phyloP scores from a whole-genome alignment of 2,329 filamentous ascomycete species.

The Escovopsis weberi region DNA sequence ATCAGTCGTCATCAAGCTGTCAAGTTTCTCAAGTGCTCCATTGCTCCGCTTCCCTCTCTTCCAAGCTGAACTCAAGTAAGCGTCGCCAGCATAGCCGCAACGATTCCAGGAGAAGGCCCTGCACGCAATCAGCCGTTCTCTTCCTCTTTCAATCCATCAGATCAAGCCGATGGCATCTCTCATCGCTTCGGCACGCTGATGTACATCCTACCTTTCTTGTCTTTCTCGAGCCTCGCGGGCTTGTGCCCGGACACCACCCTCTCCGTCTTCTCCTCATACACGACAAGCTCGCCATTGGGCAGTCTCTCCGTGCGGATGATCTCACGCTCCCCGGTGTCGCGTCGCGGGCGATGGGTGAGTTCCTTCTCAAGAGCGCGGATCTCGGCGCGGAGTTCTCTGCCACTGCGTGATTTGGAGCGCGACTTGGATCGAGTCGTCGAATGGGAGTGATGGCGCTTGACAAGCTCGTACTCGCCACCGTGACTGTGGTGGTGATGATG shows the following conservation, averaged over 20 bases:
- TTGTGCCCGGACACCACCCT: slow-evolving; percentile 37
- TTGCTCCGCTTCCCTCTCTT: neutral
- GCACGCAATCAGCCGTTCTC: slow-evolving; percentile 18
- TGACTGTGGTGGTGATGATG: slow-evolving; percentile 1
- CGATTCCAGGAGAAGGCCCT: slow-evolving; percentile 49
- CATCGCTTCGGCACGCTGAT: slow-evolving; percentile 63
- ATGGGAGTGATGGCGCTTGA: slow-evolving; percentile 18
- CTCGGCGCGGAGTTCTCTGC: slow-evolving; percentile 56
- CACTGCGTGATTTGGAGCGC: slow-evolving; percentile 29
- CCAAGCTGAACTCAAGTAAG: slow-evolving; percentile 36
- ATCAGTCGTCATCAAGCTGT: neutral
- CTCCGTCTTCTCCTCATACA: slow-evolving; percentile 48
- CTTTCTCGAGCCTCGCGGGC: slow-evolving; percentile 63
- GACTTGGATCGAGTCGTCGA: slow-evolving; percentile 9
- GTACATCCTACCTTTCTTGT: slow-evolving; percentile 92
- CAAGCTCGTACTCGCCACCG: slow-evolving; percentile 13
- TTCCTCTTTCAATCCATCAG: slow-evolving; percentile 17
- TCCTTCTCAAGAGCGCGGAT: slow-evolving; percentile 52
- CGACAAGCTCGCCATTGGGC: slow-evolving; percentile 45
- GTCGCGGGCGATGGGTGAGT: slow-evolving; percentile 21
- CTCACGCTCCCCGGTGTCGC: slow-evolving; percentile 30
- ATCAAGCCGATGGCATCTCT: slow-evolving; percentile 20
- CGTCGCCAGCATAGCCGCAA: slow-evolving; percentile 58
- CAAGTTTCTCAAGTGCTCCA: neutral
- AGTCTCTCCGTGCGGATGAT: slow-evolving; percentile 42